Evolutionary conservation across 2,329 filamentous ascomycete species (phyloP), one percentile per base, ranked within the genome.

Genomic region (Apiospora phragmitis): DNA sequence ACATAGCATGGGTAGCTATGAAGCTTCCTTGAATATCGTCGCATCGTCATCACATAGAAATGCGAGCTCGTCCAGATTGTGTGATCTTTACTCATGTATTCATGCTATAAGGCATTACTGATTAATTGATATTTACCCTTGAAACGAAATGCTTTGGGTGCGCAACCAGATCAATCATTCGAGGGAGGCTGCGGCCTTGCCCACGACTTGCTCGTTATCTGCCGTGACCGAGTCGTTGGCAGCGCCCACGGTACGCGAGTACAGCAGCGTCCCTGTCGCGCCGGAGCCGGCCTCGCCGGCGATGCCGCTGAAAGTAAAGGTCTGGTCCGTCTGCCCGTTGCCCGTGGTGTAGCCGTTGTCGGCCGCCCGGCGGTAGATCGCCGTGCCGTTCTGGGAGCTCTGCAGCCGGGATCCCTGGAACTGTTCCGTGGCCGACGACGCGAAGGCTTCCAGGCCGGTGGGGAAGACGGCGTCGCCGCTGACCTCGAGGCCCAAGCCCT

Each of bases 371-470:
- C 84, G 81, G 77, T 90, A 92, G 41, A 77, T 80, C 6, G 89
- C 91, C 6, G 83, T 86, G 42, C 90, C 90, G 49, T 88, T 87
- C 72, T 90, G 87, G 51, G 77, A 84, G 0, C 90, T 92, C 1
- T 76, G 77, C 12, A 89, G 76, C 3, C 72, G 73, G 11, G 78
- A 77, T 42, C 74, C 80, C 68, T 65, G 65, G 69, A 72, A 78
- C 29, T 49, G n/a, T n/a, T n/a, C n/a, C n/a, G n/a, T n/a, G n/a
- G n/a, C 38, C 18, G 55, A 12, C 4, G 79, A 70, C 32, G 80
- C 74, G 73, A 91, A 91, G 0, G 86, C 87, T 73, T 92, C 88
- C 3, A 92, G 80, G 1, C 89, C 89, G 0, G 85, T 89, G 0
- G 91, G 88, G 68, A 92, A 86, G 8, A 85, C 82, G 6, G 81